phyloP scores from a whole-genome alignment of 2,329 filamentous ascomycete genomes.

The Colletotrichum truncatum region DNA sequence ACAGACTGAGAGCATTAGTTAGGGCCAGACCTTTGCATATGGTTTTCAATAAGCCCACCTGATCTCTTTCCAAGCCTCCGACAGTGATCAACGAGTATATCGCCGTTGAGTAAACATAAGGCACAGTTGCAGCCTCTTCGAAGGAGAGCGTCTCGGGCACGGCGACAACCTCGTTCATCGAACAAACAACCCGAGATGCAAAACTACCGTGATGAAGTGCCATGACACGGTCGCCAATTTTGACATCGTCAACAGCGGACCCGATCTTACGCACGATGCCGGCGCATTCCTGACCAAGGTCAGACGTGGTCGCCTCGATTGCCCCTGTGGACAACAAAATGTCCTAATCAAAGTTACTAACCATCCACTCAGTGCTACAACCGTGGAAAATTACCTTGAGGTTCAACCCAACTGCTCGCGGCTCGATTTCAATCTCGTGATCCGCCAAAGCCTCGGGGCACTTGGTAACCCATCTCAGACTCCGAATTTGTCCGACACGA shows the following conservation, averaged over 20 bases:
- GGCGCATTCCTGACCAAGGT: slow-evolving; percentile 40
- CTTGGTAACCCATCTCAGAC: not conserved
- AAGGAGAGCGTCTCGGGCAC: slow-evolving; percentile 10
- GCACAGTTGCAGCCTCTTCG: slow-evolving; percentile 39
- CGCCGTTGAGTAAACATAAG: slow-evolving; percentile 41
- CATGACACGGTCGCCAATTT: slow-evolving; percentile 35
- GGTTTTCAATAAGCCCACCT: slow-evolving; percentile 11
- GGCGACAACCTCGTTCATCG: slow-evolving; percentile 30
- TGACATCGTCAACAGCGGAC: slow-evolving; percentile 30
- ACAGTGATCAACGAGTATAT: slow-evolving; percentile 22
- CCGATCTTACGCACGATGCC: slow-evolving; percentile 35
- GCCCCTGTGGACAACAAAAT: slow-evolving; percentile 21
- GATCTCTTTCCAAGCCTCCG: not conserved
- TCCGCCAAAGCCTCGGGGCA: not conserved
- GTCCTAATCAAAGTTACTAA: not conserved
- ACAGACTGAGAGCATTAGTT: too few relatives aligned
- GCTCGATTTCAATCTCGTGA: slow-evolving; percentile 37
- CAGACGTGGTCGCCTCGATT: slow-evolving; percentile 16
- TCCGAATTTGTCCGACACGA: not conserved
- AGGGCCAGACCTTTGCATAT: too few relatives aligned
- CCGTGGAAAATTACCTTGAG: slow-evolving; percentile 10
- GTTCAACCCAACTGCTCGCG: slow-evolving; percentile 33
- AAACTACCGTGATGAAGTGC: slow-evolving; percentile 32
- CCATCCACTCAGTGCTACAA: too few relatives aligned
- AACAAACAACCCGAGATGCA: slow-evolving; percentile 40